These are phyloP conservation scores for Solanum medicagineum DNA, from an alignment of 257 asterid species.

Conservation along the genomic window DNA sequence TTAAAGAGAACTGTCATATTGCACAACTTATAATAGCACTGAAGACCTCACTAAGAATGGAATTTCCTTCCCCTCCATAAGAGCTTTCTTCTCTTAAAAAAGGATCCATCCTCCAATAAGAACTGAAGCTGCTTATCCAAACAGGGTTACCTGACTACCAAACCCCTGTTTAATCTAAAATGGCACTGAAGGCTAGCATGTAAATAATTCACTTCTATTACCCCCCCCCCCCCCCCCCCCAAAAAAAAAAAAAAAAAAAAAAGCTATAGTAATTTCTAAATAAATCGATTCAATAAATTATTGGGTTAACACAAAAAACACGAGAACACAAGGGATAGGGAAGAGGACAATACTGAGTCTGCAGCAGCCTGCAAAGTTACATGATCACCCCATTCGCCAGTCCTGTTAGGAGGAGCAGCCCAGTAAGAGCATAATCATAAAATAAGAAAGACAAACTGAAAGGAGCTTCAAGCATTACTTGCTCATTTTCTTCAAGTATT, in stretches of 20 bases:
- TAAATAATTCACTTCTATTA: neutral
- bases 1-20: neutral
- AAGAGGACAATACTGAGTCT: conserved; percentile 47
- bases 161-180: neutral
- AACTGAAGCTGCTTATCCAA: neutral
- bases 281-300: neutral
- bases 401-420: conserved; percentile 22
- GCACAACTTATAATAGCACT: neutral
- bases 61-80: neutral
- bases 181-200: neutral
- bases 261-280: neutral
- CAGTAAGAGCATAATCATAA: neutral
- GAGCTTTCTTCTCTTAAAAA: neutral
- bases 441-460: neutral
- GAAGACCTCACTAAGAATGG: neutral
- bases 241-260: too few species aligned
- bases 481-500: conserved; percentile 69
- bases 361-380: conserved; percentile 92
- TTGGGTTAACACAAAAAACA: neutral
- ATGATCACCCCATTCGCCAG: conserved; percentile 97
- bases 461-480: conserved; percentile 28
- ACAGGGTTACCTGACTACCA: neutral
- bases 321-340: neutral
- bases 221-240: neutral
- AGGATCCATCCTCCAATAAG: neutral